These are phyloP conservation scores for Wickerhamiella bombiphila DNA, from an alignment of 805 yeast genomes.

Conservation along the genomic window DNA sequence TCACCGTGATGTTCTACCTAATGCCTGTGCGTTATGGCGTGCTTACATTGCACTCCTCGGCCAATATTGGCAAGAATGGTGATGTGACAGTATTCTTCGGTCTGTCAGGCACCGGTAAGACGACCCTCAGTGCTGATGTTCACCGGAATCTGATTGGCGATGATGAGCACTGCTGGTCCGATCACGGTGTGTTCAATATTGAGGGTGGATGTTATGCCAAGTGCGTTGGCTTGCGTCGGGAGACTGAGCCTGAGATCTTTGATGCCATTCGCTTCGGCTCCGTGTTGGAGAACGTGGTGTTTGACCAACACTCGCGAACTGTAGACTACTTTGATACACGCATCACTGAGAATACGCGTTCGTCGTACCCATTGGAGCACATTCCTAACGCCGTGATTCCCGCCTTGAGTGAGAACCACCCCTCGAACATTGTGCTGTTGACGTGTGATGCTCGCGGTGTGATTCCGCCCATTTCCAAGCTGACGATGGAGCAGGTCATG, in stretches of 20 bases:
- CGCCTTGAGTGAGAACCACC: conserved; percentile 79
- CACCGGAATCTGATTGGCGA: conserved; percentile 89
- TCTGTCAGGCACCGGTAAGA: conserved; percentile 95
- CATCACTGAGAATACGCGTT: conserved; percentile 94
- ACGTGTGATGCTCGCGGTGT: conserved; percentile 99
- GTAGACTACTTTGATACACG: conserved; percentile 75
- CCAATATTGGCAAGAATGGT: conserved; percentile 73
- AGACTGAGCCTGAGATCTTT: conserved; percentile 96
- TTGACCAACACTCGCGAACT: conserved; percentile 59
- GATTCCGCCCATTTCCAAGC: conserved; percentile 88
- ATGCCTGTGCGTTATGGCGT: conserved; percentile 91
- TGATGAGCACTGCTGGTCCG: conserved; percentile 99
- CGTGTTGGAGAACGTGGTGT: conserved; percentile 82
- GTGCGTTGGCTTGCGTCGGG: conserved; percentile 76
- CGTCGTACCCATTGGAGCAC: conserved; percentile 95
- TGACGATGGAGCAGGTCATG: conserved; percentile 93
- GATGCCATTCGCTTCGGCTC: conserved; percentile 90
- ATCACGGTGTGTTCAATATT: conserved; percentile 94
- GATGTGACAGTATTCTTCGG: conserved; percentile 96
- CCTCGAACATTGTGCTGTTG: conserved; percentile 77
- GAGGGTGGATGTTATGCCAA: conserved; percentile 99
- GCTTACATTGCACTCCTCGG: conserved; percentile 87
- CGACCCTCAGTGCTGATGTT: conserved; percentile 93
- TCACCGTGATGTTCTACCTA: conserved; percentile 96
- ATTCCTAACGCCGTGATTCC: conserved; percentile 95